Percentiles rank a stretch among this genome's conserved stretches.
These are phyloP conservation scores for Phlyctochytrium planicorne DNA, from an alignment of 192 early-diverging fungal species.

Conservation along the genomic window DNA sequence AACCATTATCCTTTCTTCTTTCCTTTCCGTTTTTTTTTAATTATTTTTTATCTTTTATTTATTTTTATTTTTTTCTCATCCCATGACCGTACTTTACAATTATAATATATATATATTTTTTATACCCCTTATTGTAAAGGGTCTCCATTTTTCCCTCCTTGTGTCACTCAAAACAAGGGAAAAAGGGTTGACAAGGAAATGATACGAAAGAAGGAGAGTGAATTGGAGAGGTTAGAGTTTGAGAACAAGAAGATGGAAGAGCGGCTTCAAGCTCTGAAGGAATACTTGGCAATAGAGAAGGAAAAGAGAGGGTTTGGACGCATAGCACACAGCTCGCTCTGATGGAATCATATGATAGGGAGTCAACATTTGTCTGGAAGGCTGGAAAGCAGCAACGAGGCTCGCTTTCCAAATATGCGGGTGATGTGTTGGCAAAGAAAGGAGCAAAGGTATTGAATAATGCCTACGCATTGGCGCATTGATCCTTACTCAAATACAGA, in stretches of 20 bases:
- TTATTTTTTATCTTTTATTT: too few species aligned
- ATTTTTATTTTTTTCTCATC: too few species aligned
- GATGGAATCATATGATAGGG: background rate
- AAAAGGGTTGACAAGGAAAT: background rate
- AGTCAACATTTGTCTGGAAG: slow-evolving; percentile 18
- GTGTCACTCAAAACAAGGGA: too few species aligned
- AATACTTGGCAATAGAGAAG: slow-evolving; percentile 7
- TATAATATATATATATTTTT: too few species aligned
- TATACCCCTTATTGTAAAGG: too few species aligned
- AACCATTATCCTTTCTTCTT: too few species aligned
- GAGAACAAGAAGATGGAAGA: slow-evolving; percentile 28
- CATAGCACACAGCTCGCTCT: background rate
- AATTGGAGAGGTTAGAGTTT: slow-evolving; percentile 14
- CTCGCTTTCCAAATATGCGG: slow-evolving; percentile 15
- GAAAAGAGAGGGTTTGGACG: slow-evolving; percentile 18
- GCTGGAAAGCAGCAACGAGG: slow-evolving; percentile 15
- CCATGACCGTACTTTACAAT: too few species aligned
- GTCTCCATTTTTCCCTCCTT: too few species aligned
- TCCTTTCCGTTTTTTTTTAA: too few species aligned
- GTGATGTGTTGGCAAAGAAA: slow-evolving; percentile 16
- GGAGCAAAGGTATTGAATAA: slow-evolving; percentile 13
- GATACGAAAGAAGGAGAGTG: background rate
- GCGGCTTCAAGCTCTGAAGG: slow-evolving; percentile 13
- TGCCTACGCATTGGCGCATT: too few species aligned
- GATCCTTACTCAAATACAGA: too few species aligned